Conservation (phyloP, 139 green algal species). For the Tetratostichococcus sp. region DNA sequence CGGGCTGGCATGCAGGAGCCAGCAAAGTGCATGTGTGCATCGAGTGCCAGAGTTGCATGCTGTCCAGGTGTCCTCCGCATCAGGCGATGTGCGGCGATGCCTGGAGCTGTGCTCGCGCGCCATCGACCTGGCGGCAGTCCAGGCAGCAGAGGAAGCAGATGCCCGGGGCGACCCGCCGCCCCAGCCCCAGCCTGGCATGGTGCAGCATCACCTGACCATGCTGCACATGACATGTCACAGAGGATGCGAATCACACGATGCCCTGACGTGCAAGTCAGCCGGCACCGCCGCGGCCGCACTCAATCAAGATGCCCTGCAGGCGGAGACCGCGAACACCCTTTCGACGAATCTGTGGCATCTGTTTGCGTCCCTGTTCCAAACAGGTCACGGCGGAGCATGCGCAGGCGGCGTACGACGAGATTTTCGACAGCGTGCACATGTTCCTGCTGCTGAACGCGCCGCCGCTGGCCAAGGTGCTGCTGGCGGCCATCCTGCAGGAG, state of each 20-base stretch:
- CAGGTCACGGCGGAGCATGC: conserved; percentile 41
- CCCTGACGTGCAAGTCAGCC: too few relatives aligned
- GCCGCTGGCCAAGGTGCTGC: conserved; percentile 55
- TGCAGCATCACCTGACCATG: conserved; percentile 4
- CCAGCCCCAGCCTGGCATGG: neutral
- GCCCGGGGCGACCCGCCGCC: neutral
- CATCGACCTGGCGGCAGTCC: neutral
- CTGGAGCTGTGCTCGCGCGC: conserved; percentile 59
- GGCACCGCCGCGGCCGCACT: too few relatives aligned
- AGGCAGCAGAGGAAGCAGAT: conserved; percentile 36
- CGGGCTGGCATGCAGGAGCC: too few relatives aligned
- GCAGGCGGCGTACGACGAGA: conserved; percentile 47
- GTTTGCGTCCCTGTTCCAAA: too few relatives aligned
- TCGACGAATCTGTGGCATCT: too few relatives aligned
- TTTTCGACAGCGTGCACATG: conserved; percentile 57
- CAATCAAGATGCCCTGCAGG: too few relatives aligned
- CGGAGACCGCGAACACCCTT: too few relatives aligned
- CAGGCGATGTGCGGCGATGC: conserved; percentile 68
- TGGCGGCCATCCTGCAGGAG: conserved; percentile 68
- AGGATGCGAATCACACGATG: too few relatives aligned
- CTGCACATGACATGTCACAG: too few relatives aligned
- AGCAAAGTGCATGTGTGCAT: too few relatives aligned
- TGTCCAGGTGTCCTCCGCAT: conserved; percentile 21
- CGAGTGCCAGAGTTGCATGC: too few relatives aligned
- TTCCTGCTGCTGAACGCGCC: conserved; percentile 46